Evolutionary conservation across 83 land plant species (phyloP).

Genomic region (Thuja plicata): DNA sequence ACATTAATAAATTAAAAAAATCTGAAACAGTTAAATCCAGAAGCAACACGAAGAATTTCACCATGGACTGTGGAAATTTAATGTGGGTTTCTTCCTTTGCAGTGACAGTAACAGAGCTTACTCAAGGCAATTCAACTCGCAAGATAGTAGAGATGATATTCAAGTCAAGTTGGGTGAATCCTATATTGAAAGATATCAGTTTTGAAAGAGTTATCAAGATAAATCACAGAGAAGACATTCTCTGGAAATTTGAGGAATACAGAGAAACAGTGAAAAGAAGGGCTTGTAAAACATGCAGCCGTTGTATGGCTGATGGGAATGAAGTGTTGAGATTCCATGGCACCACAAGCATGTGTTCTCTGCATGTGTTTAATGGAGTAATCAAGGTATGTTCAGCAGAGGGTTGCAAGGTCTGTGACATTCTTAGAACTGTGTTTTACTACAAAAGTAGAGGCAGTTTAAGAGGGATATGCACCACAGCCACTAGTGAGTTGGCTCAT

Average conservation of each 20-base stretch:
- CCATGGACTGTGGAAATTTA: too few species aligned
- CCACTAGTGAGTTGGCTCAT: conserved; percentile 78
- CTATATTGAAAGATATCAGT: conserved; percentile 41
- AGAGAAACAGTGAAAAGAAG: conserved; percentile 82
- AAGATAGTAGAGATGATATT: neutral
- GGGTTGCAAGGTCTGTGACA: conserved; percentile 41
- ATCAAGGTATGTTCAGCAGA: conserved; percentile 34
- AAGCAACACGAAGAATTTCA: too few species aligned
- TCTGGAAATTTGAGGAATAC: conserved; percentile 78
- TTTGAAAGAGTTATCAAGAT: conserved; percentile 87
- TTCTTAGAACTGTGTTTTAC: conserved; percentile 57
- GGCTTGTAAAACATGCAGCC: conserved; percentile 74
- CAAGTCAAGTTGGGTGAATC: conserved; percentile 56
- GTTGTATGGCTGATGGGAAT: conserved; percentile 88
- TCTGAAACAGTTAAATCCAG: too few species aligned
- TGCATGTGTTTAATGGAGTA: conserved; percentile 50
- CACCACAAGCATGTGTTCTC: conserved; percentile 59
- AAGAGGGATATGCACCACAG: conserved; percentile 58
- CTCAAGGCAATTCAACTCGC: neutral
- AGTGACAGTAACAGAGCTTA: neutral
- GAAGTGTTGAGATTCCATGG: conserved; percentile 79
- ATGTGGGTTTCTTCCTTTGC: neutral
- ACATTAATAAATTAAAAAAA: too few species aligned
- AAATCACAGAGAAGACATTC: conserved; percentile 71
- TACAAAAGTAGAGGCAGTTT: conserved; percentile 19